Percentiles rank a stretch among this genome's conserved stretches.
These are phyloP conservation scores for Elsinoe fawcettii DNA, from an alignment of 2,329 filamentous ascomycete genomes.

Conservation along the genomic window DNA sequence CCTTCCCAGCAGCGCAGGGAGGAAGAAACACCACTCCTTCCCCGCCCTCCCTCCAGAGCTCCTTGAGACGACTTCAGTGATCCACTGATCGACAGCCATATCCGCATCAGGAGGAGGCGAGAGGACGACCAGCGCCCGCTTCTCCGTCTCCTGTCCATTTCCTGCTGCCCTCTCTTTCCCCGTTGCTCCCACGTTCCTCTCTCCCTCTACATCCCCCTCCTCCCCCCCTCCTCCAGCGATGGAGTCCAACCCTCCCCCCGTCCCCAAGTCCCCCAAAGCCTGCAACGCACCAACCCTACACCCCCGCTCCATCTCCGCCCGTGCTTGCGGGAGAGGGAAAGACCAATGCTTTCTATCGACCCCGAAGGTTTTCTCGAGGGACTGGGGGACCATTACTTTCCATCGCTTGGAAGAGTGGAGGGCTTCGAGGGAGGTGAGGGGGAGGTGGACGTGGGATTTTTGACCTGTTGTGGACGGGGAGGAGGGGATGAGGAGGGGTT, in stretches of 20 bases:
- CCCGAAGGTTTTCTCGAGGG: not conserved
- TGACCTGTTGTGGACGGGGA: not conserved
- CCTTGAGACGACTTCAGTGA: not conserved
- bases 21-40: not conserved
- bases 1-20: not conserved
- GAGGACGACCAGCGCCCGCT: not conserved
- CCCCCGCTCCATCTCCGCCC: not conserved
- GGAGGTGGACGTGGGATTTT: constrained; percentile 4
- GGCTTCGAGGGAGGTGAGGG: not conserved
- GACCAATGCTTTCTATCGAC: not conserved
- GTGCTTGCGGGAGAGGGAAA: not conserved
- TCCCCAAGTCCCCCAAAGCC: not conserved
- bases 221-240: not conserved
- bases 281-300: not conserved
- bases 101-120: not conserved
- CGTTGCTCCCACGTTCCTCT: not conserved
- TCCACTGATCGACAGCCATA: not conserved
- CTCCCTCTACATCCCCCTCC: not conserved
- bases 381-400: not conserved
- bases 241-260: not conserved
- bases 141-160: not conserved
- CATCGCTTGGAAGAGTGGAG: not conserved
- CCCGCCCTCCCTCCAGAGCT: not conserved
- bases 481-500: constrained; percentile 1
- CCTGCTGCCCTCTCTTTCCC: too few species aligned